Evolutionary conservation across 306 rosid genomes (phyloP).

Genomic region (Spatholobus suberectus): DNA sequence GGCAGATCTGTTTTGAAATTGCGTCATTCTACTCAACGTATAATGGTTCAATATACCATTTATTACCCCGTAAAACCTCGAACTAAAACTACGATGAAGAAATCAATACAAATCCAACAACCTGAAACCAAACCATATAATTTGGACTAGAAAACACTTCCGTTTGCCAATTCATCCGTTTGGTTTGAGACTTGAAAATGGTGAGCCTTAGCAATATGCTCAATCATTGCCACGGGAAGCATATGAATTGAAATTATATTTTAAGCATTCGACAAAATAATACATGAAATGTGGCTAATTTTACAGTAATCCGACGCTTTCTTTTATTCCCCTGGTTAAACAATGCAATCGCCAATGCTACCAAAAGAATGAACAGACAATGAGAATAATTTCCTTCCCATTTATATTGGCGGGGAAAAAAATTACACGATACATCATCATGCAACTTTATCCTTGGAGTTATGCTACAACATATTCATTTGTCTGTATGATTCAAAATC

Average conservation of each 20-base stretch:
- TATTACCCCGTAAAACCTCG: background rate
- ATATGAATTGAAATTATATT: conserved; percentile 5
- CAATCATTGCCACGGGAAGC: background rate
- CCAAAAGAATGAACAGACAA: conserved; percentile 38
- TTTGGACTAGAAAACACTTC: background rate
- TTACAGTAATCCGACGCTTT: conserved; percentile 34
- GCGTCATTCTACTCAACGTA: background rate
- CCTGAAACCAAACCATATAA: background rate
- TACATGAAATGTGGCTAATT: conserved; percentile 14
- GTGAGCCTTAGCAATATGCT: background rate
- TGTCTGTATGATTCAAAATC: conserved; percentile 85
- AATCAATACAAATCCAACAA: background rate
- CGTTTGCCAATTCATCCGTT: background rate
- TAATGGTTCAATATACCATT: background rate
- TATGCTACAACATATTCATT: conserved; percentile 72
- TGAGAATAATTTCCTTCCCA: conserved; percentile 46
- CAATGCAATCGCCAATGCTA: conserved; percentile 23
- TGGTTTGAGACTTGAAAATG: background rate
- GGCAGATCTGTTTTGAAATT: no score
- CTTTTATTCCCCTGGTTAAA: conserved; percentile 33
- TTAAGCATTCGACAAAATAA: conserved; percentile 12
- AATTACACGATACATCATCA: conserved; percentile 31
- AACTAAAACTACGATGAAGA: background rate
- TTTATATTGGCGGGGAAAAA: conserved; percentile 37
- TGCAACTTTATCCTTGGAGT: conserved; percentile 23